Conservation (phyloP, 2,329 filamentous ascomycete genomes). For the Cordyceps cateniannulata region DNA sequence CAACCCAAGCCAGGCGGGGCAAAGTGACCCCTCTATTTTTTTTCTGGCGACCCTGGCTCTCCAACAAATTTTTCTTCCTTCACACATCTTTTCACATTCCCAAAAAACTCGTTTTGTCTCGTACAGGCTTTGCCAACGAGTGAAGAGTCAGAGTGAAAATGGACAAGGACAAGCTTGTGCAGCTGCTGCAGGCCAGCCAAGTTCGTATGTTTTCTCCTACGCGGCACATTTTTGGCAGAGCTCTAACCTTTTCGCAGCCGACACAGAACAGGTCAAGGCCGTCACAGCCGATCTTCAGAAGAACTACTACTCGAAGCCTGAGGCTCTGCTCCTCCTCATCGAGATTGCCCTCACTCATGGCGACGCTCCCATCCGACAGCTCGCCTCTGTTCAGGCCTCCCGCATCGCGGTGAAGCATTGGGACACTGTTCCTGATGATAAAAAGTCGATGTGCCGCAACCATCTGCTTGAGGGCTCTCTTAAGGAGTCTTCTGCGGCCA, state of each 20-base stretch:
- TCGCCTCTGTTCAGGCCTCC: constrained; percentile 84
- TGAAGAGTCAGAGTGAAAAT: constrained; percentile 24
- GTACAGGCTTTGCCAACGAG: constrained; percentile 5
- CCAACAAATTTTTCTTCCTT: constrained; percentile 1
- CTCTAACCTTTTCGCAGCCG: constrained; percentile 52
- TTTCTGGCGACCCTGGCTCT: constrained; percentile 12
- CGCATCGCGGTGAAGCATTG: constrained; percentile 83
- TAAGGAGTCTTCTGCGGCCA: constrained; percentile 67
- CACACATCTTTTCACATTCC: constrained; percentile 8
- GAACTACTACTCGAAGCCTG: constrained; percentile 82
- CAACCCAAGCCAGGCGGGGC: constrained; percentile 10
- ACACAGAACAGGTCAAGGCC: constrained; percentile 83
- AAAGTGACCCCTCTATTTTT: constrained; percentile 13
- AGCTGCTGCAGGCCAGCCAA: constrained; percentile 81
- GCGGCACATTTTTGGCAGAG: constrained; percentile 1
- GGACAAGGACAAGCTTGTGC: constrained; percentile 66
- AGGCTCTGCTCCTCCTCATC: constrained; percentile 77
- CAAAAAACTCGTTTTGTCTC: constrained; percentile 2
- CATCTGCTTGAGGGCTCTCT: constrained; percentile 79
- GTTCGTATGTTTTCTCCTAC: constrained; percentile 57
- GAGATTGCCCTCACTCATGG: constrained; percentile 81
- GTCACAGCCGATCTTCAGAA: constrained; percentile 87
- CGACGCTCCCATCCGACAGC: constrained; percentile 68
- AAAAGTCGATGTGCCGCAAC: constrained; percentile 75
- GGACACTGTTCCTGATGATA: constrained; percentile 62